A percentile compares a stretch with the other conserved stretches of the same genome.
phyloP scores from a whole-genome alignment of 1,284 basidiomycete genomes.

The Leccinum olivaceoglutinosum region DNA sequence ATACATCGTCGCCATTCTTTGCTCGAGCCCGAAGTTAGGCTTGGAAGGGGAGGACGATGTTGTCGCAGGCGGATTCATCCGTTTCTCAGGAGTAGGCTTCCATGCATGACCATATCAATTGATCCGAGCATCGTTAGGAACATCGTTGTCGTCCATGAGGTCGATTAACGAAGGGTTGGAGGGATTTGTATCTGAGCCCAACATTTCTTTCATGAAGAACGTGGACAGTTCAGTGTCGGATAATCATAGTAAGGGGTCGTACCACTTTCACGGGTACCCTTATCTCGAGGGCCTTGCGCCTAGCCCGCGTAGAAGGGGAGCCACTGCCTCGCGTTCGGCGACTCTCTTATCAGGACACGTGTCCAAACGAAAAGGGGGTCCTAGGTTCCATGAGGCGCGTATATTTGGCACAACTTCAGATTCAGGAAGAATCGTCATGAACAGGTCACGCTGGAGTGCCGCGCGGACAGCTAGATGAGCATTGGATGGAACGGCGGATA shows the following conservation, averaged over 20 bases:
- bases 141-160: slow-evolving; percentile 8
- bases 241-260: background rate
- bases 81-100: background rate
- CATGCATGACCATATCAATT: slow-evolving; percentile 26
- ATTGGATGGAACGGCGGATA: too few species aligned
- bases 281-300: background rate
- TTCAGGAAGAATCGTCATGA: background rate
- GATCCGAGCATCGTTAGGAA: slow-evolving; percentile 4
- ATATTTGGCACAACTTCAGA: background rate
- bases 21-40: background rate
- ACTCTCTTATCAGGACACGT: background rate
- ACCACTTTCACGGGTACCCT: background rate
- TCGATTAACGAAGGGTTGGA: slow-evolving; percentile 15
- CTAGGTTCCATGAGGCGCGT: background rate
- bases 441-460: background rate
- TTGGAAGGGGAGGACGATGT: background rate
- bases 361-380: background rate
- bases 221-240: background rate
- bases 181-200: slow-evolving; percentile 10
- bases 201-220: slow-evolving; percentile 13
- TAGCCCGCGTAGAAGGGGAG: background rate
- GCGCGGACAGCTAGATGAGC: too few species aligned
- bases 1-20: slow-evolving; percentile 1
- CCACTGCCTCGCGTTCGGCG: background rate
- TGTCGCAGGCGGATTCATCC: background rate